Percentiles rank a stretch among this genome's conserved stretches.
These are phyloP conservation scores for Phytophthora kernoviae DNA, from an alignment of 352 stramenopile genomes.

Conservation along the genomic window DNA sequence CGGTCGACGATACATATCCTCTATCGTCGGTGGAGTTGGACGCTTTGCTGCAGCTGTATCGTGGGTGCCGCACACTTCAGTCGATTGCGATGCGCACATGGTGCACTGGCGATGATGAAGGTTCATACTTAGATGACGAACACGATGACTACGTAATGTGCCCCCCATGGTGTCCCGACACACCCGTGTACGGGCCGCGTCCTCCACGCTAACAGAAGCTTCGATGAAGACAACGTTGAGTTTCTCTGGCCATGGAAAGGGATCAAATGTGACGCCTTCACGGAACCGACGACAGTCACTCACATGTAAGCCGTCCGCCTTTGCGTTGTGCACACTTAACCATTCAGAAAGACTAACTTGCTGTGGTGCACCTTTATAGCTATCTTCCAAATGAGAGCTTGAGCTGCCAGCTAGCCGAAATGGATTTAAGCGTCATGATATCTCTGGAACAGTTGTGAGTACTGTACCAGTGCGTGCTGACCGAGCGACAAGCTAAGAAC, in stretches of 20 bases:
- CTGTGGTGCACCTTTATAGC: constrained; percentile 20
- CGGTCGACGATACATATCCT: constrained; percentile 60
- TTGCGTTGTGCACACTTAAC: background rate
- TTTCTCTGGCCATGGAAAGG: constrained; percentile 78
- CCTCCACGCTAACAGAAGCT: constrained; percentile 33
- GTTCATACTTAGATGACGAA: constrained; percentile 12
- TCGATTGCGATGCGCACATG: constrained; percentile 61
- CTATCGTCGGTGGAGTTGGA: constrained; percentile 48
- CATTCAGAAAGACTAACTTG: background rate
- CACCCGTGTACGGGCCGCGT: constrained; percentile 71
- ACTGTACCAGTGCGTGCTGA: background rate
- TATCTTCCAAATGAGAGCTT: constrained; percentile 59
- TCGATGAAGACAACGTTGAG: constrained; percentile 11
- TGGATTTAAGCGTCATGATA: constrained; percentile 70
- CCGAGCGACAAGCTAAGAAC: background rate
- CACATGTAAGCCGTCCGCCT: constrained; percentile 50
- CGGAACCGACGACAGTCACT: constrained; percentile 70
- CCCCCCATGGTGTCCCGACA: constrained; percentile 50
- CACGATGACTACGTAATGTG: constrained; percentile 28
- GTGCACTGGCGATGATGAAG: constrained; percentile 47
- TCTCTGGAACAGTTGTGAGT: constrained; percentile 78
- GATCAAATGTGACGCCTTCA: constrained; percentile 68
- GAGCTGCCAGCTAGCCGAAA: constrained; percentile 48
- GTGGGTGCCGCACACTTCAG: constrained; percentile 47
- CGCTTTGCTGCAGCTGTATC: constrained; percentile 50